phyloP scores from a whole-genome alignment of 1,284 basidiomycete species.

The Cystobasidiaceae sp. region DNA sequence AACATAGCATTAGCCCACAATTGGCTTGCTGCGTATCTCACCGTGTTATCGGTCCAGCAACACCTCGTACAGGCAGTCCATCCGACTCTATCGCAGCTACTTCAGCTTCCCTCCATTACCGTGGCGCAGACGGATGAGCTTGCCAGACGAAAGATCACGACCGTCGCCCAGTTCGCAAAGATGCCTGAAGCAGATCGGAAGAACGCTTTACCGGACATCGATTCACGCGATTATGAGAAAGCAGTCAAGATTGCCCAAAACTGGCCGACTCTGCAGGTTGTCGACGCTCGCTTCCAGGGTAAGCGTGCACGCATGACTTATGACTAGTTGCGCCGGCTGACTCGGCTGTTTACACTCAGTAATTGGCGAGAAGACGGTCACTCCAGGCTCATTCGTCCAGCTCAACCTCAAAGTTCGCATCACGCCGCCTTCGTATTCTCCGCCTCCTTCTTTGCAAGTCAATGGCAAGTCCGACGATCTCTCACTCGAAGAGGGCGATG shows the following conservation, averaged over 20 bases:
- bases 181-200: conserved; percentile 50
- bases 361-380: conserved; percentile 80
- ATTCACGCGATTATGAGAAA: conserved; percentile 48
- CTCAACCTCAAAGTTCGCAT: conserved; percentile 63
- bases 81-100: conserved; percentile 55
- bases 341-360: conserved; percentile 61
- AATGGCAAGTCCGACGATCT: conserved; percentile 22
- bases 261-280: conserved; percentile 76
- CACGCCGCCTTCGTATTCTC: conserved; percentile 11
- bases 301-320: conserved; percentile 42
- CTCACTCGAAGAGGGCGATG: conserved; percentile 53
- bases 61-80: conserved; percentile 79
- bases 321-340: neutral
- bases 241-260: conserved; percentile 66
- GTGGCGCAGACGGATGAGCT: conserved; percentile 32
- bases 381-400: conserved; percentile 82
- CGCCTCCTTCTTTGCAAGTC: neutral
- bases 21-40: conserved; percentile 79
- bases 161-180: conserved; percentile 31
- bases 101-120: conserved; percentile 70
- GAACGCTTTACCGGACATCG: conserved; percentile 56
- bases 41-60: conserved; percentile 75
- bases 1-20: conserved; percentile 79
- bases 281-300: conserved; percentile 85
- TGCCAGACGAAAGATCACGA: conserved; percentile 17